Evolutionary conservation across 768 basidiomycete species (phyloP), one percentile per base, ranked within the genome.

Genomic region (Serpula lacrymans): DNA sequence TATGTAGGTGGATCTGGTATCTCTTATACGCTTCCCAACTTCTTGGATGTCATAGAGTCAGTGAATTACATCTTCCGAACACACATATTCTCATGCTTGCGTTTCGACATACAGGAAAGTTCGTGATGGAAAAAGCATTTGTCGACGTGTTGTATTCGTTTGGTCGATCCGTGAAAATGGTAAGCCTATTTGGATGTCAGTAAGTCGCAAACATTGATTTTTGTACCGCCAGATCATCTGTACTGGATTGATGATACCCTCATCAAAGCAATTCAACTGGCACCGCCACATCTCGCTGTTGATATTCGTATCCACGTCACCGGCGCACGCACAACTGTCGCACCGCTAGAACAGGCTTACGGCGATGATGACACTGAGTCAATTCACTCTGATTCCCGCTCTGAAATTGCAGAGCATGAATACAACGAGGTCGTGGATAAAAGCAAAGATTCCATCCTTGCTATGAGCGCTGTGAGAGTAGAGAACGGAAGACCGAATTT

Each of bases 1-100:
- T n/a, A n/a, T n/a, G n/a, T 23, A 72, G 74, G 74, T 18, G 76
- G 76, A 5, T 73, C 76, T 3, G 76, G 77, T 0, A 60, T 77
- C 8, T 63, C 74, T 3, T 76, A 72, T 45, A 65, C 67, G 11
- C 52, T 74, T 0, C 70, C 77, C 7, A 51, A 72, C 16, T 57
- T 78, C 16, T 47, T 72, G 23, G 65, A 70, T 39, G 45, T 71
- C 1, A 51, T 77, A 17, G 57, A 62, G 74, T 74, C 47, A 36
- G 63, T 51, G 7, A 1, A 13, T 9, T n/a, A 9, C 27, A 9
- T 9, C n/a, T n/a, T 28, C 27, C n/a, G 9, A 28, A 28, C 27
- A 22, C n/a, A n/a, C n/a, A n/a, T n/a, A n/a, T n/a, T n/a, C n/a
- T n/a, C n/a, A n/a, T n/a, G n/a, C n/a, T n/a, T n/a, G n/a, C n/a